Evolutionary conservation across 139 green algal genomes (phyloP).

Genomic region (Micractinium sp.): DNA sequence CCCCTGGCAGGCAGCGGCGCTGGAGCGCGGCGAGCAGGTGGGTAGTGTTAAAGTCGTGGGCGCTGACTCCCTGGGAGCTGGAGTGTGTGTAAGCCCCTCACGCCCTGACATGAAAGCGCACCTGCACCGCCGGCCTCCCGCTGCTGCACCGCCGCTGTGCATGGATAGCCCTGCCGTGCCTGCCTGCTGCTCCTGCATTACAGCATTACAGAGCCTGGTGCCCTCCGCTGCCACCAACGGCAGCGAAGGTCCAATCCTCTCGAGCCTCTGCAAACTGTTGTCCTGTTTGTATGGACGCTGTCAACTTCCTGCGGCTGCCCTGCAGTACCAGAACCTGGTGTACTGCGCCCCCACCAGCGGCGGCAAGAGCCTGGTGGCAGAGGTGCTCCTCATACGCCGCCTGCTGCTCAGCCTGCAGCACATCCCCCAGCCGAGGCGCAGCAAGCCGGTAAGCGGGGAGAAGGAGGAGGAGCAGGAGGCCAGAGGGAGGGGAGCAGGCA

Average conservation of each 20-base stretch:
- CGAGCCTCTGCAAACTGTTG: neutral
- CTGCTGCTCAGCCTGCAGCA: conserved; percentile 37
- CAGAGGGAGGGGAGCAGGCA: neutral
- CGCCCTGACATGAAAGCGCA: too few species aligned
- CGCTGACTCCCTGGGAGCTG: too few species aligned
- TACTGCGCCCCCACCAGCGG: conserved; percentile 87
- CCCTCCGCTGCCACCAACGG: neutral
- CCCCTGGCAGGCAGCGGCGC: conserved; percentile 76
- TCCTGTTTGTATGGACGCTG: neutral
- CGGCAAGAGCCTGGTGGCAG: conserved; percentile 88
- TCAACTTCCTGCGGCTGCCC: neutral
- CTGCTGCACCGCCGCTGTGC: neutral
- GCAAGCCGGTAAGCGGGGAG: neutral
- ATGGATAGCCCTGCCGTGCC: too few species aligned
- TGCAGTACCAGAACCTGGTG: conserved; percentile 59
- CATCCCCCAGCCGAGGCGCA: conserved; percentile 12
- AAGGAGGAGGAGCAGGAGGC: too few species aligned
- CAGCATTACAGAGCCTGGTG: too few species aligned
- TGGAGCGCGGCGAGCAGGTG: conserved; percentile 68
- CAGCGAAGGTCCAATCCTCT: neutral
- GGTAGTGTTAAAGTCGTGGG: conserved; percentile 13
- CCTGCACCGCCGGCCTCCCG: neutral
- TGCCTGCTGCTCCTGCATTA: too few species aligned
- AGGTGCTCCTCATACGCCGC: conserved; percentile 79
- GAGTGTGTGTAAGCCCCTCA: too few species aligned